Percentiles rank a stretch among this genome's conserved stretches.
Evolutionary conservation across 2,329 filamentous ascomycete species (phyloP).

Genomic region (Incumbomyces lentus): DNA sequence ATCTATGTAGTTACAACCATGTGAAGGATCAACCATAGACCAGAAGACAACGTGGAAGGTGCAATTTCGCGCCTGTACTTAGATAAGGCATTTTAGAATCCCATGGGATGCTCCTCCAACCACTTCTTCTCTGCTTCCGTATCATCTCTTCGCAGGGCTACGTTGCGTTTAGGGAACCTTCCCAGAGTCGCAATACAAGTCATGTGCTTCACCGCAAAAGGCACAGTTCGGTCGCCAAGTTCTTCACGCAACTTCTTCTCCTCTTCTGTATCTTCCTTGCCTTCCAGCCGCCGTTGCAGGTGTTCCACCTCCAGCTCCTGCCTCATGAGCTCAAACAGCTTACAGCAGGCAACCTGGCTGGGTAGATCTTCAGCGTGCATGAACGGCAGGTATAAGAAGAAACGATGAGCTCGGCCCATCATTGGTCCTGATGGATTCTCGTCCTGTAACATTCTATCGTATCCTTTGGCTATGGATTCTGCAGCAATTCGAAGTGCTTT

Average conservation of each 20-base stretch:
- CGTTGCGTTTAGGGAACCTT: constrained; percentile 22
- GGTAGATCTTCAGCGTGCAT: constrained; percentile 28
- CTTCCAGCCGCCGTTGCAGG: constrained; percentile 14
- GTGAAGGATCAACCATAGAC: too few relatives aligned
- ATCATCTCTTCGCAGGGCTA: constrained; percentile 16
- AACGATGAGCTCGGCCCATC: constrained; percentile 11
- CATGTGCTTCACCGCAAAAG: constrained; percentile 18
- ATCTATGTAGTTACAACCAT: too few relatives aligned
- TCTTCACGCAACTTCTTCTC: background rate
- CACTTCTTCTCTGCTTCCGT: constrained; percentile 13
- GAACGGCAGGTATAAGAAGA: constrained; percentile 29
- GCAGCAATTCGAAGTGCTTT: constrained; percentile 23
- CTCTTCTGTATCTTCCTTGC: constrained; percentile 7
- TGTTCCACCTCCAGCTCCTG: constrained; percentile 12
- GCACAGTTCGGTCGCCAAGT: constrained; percentile 8
- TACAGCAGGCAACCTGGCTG: constrained; percentile 23
- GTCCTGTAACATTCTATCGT: constrained; percentile 20
- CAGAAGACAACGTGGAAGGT: too few relatives aligned
- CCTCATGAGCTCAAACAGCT: constrained; percentile 18
- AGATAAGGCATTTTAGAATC: constrained; percentile 10
- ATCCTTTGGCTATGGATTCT: constrained; percentile 22
- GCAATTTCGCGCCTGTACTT: too few relatives aligned
- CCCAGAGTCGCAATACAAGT: constrained; percentile 19
- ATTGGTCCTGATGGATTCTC: background rate
- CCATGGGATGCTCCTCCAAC: constrained; percentile 12